Percentiles rank a stretch among this genome's conserved stretches.
phyloP scores from a whole-genome alignment of 257 asterid genomes.

The Echites panduratus region DNA sequence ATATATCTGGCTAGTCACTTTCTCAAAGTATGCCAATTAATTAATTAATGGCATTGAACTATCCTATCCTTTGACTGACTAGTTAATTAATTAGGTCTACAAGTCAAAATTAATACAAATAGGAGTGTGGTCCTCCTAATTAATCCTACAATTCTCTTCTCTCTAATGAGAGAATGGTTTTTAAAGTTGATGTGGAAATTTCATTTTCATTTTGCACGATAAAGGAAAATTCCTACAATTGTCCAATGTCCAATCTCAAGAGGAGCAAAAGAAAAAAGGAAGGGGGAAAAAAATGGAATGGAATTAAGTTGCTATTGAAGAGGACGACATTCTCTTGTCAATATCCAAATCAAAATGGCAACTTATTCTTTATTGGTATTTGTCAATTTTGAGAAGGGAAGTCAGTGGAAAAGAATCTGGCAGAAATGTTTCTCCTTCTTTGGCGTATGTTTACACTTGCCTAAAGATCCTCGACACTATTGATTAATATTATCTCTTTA shows the following conservation, averaged over 20 bases:
- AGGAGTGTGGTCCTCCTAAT: conserved; percentile 19
- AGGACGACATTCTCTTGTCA: not conserved
- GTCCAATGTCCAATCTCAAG: not conserved
- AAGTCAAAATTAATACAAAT: not conserved
- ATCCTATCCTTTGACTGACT: too few relatives aligned
- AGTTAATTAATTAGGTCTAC: not conserved
- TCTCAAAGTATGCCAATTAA: too few relatives aligned
- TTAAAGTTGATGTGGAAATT: not conserved
- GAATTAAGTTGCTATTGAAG: not conserved
- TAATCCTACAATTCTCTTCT: not conserved
- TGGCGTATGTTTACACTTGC: not conserved
- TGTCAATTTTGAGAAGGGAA: conserved; percentile 1
- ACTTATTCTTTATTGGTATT: conserved; percentile 5
- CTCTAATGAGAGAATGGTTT: not conserved
- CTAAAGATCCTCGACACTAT: not conserved
- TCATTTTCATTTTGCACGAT: not conserved
- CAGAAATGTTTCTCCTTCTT: not conserved
- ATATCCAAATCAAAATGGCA: not conserved
- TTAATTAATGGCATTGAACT: too few relatives aligned
- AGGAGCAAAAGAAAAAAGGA: too few relatives aligned
- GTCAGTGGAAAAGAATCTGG: not conserved
- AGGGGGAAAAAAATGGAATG: not conserved
- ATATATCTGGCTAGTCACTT: not conserved
- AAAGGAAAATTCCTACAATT: not conserved
- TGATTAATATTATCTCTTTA: not conserved